Evolutionary conservation across 192 early-diverging fungal genomes (phyloP), one percentile per base, ranked within the genome.

Genomic region (Pilaira anomala): DNA sequence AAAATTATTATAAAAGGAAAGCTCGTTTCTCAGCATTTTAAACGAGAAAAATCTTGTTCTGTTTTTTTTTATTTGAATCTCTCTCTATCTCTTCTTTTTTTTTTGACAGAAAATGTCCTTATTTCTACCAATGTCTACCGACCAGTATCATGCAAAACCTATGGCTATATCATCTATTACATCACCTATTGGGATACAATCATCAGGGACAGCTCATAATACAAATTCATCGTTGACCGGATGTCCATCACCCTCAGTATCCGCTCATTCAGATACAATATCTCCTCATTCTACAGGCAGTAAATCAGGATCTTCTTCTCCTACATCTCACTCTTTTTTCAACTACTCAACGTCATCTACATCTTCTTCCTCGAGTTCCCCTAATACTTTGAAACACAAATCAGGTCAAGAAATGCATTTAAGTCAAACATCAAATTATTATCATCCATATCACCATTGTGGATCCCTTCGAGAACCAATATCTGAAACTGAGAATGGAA

Each of bases 81-180:
- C n/a, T n/a, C n/a, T n/a, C n/a, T n/a, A n/a, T n/a, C 33, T 33
- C 26, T 33, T 16, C 19, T 29, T 33, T 40, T 50, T 28, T 19
- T 48, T 22, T 49, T n/a, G 18, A 36, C 18, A 48, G 6, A 55
- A 19, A 55, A 55, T 55, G 53, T 55, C 53, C 18, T 29, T 55
- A 55, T 18, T 22, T 19, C 12, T 29, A 11, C 53, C 53, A 11
- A 3, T 55, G 22, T 19, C 60, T 24, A 19, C 60, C 4, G 19
- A 48, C 22, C 56, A 58, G 13, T 62, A 46, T 18, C 46, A 62
- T 29, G 63, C 63, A n/a, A 73, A 50, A 29, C 65, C 71, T 40
- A 73, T 73, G 71, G 71, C 71, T 29, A 73, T 73, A 56, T 73
- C 71, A 18, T 52, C 71, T 44, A 73, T 73, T 24, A 73, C 61